Evolutionary conservation across 495 filamentous ascomycete species (phyloP), one percentile per base, ranked within the genome.

Genomic region (Rostrohypoxylon terebratum): DNA sequence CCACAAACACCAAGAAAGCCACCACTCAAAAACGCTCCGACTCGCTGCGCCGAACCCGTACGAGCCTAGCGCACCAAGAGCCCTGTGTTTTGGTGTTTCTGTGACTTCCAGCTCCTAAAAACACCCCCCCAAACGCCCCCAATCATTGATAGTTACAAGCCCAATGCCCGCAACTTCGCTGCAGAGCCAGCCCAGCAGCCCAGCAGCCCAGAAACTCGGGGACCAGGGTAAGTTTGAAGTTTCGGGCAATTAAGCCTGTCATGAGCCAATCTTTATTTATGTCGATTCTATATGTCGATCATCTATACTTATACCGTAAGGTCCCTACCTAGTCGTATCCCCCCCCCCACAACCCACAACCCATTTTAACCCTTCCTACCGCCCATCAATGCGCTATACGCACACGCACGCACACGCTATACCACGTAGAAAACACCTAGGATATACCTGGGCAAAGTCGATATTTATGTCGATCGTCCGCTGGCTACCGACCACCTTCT

Each of bases 141-240:
- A 1, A 28, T 28, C 18, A 51, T 51, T n/a, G n/a, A n/a, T n/a
- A n/a, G n/a, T n/a, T 51, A 28, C 47, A 51, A 51, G 20, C 23
- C 21, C 21, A 28, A 51, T 51, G 47, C 20, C 47, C 25, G 28
- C 34, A 42, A 42, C 55, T 3, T 36, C 20, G 42, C n/a, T 20
- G 45, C 18, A 36, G 11, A 42, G 28, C 54, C 21, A 62, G 7
- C n/a, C n/a, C n/a, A n/a, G n/a, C n/a, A n/a, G n/a, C n/a, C n/a
- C n/a, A n/a, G n/a, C n/a, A n/a, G n/a, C n/a, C n/a, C n/a, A 9
- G 28, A 28, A 3, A 4, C 28, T 28, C 2, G 63, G n/a, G n/a
- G n/a, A 74, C 71, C 69, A 69, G 71, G 71, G 71, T 40, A 59
- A 61, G 71, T 74, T 74, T 74, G 66, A 67, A 58, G 54, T 74